Evolutionary conservation across 148 eudicot species (phyloP), one percentile per base, ranked within the genome.

Genomic region (Persicaria tinctoria): DNA sequence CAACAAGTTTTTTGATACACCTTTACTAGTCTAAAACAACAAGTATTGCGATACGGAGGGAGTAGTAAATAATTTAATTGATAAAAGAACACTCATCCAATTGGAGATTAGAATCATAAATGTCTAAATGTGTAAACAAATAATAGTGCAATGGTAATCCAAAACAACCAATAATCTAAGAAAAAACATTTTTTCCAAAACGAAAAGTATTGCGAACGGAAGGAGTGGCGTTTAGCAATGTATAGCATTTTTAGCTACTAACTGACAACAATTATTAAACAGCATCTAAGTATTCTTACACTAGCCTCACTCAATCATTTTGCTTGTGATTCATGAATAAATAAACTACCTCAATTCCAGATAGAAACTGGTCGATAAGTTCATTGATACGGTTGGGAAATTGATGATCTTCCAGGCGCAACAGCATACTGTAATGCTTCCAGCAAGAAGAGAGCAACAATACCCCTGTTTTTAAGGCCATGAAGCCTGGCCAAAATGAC

Each of bases 381-480:
- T 87, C 90, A 57, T 80, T 78, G 73, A 79, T 68, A 45, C 79
- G 86, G 75, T 77, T 82, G 78, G 81, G 68, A 78, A 82, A 68
- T 63, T 74, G 77, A 71, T 51, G 48, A 75, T 89, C 87, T 84
- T 84, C 90, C 80, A 92, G 83, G 74, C 77, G 85, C 82, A 85
- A 75, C 54, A 92, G 83, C 78, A 87, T 73, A 56, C 92, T 86
- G 56, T 90, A 92, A 83, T 92, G 92, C 79, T 84, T 92, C 97
- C 97, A 92, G 78, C 97, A 92, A 77, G 97, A 92, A 70, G 89
- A 84, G 75, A 91, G 87, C 54, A 92, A 85, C 73, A 87, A 78
- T 41, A 78, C 76, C 60, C 89, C 93, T 75, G 89, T 78, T 75
- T 80, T 83, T 56, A 76, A 81, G 76, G 76, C 53, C 51, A 80